Evolutionary conservation across 345 rosid species (phyloP).

Genomic region (Salix koriyanagi): DNA sequence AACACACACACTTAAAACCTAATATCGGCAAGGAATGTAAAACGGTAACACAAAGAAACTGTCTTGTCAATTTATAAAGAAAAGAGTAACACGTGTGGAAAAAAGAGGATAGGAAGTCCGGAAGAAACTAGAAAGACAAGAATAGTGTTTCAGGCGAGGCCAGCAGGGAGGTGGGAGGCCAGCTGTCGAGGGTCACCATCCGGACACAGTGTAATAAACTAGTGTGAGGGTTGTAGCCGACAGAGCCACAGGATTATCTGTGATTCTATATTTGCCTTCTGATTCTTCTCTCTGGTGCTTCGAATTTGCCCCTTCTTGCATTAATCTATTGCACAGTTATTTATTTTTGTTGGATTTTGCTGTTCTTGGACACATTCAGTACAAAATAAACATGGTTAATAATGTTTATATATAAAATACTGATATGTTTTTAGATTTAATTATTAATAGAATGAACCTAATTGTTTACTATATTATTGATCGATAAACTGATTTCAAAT

Average conservation of each 20-base stretch:
- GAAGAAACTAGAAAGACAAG: neutral
- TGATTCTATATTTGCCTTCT: neutral
- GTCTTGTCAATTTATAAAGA: neutral
- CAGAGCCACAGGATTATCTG: neutral
- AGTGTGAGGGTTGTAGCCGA: neutral
- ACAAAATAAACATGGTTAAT: no score
- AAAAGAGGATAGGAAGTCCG: neutral
- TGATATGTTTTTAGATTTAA: no score
- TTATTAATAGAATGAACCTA: no score
- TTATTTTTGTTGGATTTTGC: neutral
- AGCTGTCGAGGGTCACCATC: conserved; percentile 5
- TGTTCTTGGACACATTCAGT: neutral
- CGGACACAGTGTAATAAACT: neutral
- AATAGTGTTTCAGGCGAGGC: neutral
- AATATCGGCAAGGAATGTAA: no score
- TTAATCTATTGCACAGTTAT: neutral
- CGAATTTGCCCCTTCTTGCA: neutral
- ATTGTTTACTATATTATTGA: no score
- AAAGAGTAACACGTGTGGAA: neutral
- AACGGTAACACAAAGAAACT: neutral
- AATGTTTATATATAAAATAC: no score
- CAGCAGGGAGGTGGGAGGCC: neutral
- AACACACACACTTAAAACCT: no score
- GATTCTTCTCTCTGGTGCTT: neutral
- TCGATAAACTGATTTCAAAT: no score